phyloP scores from a whole-genome alignment of 345 rosid species.

The Populus simonii region DNA sequence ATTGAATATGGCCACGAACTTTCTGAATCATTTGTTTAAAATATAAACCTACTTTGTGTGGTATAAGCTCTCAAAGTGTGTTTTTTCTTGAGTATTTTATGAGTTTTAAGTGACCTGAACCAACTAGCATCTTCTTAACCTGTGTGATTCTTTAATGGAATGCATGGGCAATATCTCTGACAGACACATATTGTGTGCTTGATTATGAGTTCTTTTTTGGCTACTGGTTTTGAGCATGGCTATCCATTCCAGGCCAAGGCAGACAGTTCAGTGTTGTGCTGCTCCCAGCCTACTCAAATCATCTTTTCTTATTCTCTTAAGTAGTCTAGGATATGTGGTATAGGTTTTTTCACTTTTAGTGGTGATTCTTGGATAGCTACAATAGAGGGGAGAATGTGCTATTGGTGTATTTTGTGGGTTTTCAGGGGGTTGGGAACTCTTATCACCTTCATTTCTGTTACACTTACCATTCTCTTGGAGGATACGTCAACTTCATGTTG shows the following conservation, averaged over 20 bases:
- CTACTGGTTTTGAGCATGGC: neutral
- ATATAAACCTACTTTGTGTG: neutral
- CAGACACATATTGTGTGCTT: neutral
- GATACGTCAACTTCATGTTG: no score
- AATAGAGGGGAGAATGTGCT: no score
- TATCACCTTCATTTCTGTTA: no score
- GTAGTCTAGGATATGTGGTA: no score
- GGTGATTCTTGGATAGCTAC: no score
- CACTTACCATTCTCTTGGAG: no score
- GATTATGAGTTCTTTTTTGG: neutral
- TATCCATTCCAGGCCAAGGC: neutral
- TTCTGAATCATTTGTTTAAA: neutral
- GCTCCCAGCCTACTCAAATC: neutral
- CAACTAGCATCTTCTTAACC: neutral
- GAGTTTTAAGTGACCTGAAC: neutral
- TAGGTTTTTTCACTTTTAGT: no score
- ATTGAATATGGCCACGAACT: neutral
- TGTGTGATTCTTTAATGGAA: neutral
- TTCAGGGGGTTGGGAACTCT: no score
- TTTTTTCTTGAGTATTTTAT: neutral
- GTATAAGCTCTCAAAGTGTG: neutral
- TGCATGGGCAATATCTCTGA: neutral
- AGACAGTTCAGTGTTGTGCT: neutral
- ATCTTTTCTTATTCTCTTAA: neutral
- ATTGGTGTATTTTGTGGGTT: no score